Base-by-base conservation (phyloP, 1,284 basidiomycete genomes). In the Xanthoconium separans region DNA sequence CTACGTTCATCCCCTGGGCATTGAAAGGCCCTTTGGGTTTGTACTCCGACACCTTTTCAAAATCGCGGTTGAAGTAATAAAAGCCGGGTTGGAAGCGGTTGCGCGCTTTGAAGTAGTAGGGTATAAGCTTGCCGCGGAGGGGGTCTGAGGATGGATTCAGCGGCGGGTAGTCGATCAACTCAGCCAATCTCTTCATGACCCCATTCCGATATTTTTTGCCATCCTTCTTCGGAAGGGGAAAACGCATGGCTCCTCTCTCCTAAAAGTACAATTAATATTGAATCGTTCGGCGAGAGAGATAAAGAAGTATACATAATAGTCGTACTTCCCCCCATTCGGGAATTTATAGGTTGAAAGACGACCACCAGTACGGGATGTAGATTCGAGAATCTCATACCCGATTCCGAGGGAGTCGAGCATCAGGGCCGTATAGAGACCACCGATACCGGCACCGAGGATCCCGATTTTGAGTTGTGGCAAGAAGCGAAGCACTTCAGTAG, bases 291-390 rank as follows among this genome's bases (percentile, higher is more conserved):
- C n/a, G n/a, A 8, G 29, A 39, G 16, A 16, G 36, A 24, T 7
- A 10, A 33, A 15, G 31, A 1, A 22, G 15, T 52, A n/a, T 22
- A 61, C 60, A 39, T 50, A 61, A 39, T 61, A 61, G 43, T 61
- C 60, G 6, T 64, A 62, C 20, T 48, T 34, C 0, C 20, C 36
- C 5, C 60, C 60, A 0, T 43, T 37, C 6, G 46, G 48, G 45
- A 75, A 74, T n/a, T 63, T 50, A 47, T 75, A 55, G 2, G 73
- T 75, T 36, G 53, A 68, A n/a, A 75, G 48, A 2, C 73, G 64
- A 1, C 73, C 74, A 9, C 73, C 73, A 24, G 57, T 45, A 24
- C 64, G 58, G 5, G 57, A 48, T 6, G 50, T 52, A 2, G 66
- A 70, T 50, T 75, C 73, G 0, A 74, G 47, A 20, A 75, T 66